Conservation (phyloP, 257 asterid species). For the Petunia secreta region DNA sequence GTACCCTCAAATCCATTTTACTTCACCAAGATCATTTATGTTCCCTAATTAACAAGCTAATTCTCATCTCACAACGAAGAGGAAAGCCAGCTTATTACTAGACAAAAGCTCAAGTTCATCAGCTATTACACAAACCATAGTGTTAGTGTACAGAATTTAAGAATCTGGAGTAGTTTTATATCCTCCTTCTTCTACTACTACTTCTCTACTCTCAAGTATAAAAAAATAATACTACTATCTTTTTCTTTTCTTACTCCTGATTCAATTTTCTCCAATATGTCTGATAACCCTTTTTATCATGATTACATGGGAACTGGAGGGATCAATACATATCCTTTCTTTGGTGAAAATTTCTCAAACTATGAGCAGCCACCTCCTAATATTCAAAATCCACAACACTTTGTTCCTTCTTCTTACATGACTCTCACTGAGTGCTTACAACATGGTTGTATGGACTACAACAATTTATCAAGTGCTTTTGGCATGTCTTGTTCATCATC, state of each 20-base stretch:
- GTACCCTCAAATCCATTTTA: constrained; percentile 14
- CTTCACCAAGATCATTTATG: neutral
- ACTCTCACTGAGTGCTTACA: constrained; percentile 19
- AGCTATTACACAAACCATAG: neutral
- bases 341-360: constrained; percentile 4
- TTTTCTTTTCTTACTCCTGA: neutral
- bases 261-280: neutral
- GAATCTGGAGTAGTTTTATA: neutral
- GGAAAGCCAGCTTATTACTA: neutral
- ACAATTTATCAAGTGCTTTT: constrained; percentile 23
- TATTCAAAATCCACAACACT: constrained; percentile 6
- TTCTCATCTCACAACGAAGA: neutral
- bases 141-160: neutral
- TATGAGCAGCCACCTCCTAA: neutral
- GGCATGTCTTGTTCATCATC: constrained; percentile 17
- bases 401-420: constrained; percentile 27
- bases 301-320: constrained; percentile 29
- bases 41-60: neutral
- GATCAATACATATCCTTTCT: constrained; percentile 23
- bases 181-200: neutral
- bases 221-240: neutral
- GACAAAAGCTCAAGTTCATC: neutral
- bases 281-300: constrained; percentile 24
- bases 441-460: constrained; percentile 16
- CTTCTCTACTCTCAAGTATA: neutral